Base-by-base conservation (phyloP, 768 basidiomycete genomes). In the Ramaria sp. region DNA sequence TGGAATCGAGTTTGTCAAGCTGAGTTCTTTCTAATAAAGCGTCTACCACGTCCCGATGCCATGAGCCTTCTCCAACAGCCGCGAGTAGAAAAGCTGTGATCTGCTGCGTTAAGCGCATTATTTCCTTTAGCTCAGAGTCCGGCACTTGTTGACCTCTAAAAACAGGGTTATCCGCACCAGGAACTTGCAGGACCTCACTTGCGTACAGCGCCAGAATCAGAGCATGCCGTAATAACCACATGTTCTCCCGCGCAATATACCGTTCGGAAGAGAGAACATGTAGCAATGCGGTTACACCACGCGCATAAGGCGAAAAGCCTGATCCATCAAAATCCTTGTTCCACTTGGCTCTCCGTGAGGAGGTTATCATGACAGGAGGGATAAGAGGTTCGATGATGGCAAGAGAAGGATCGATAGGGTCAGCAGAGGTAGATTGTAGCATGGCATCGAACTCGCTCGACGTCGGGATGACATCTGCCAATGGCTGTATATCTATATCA, bases 211-310 rank as follows among this genome's bases (percentile, higher is more conserved):
- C 70, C 22, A 91, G 70, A 0, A 78, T 74, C 8, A 88, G 66
- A 52, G 91, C 70, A 63, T 91, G 86, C 8, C 78, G 77, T 4
- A 97, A 64, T 0, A 78, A 74, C 83, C 85, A 86, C 0, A 79
- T 60, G 50, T 85, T 76, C 15, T 69, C 67, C 48, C 72, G 77
- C 3, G 83, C 80, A 1, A 76, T 58, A n/a, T 76, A 70, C 36
- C 88, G 79, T 59, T 89, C 79, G 5, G 76, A 69, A 4, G 70
- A 60, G 55, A 89, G 70, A 25, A 79, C 64, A 0, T 75, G 69
- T 2, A 89, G 65, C 4, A 88, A 65, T 0, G 80, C 81, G 34
- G 67, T 65, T 12, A 81, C 73, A 4, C 74, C 69, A 16, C 92
- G 79, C 1, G 82, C 79, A 62, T 91, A 90, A 2, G 71, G 60